These are phyloP conservation scores for Lepraria neglecta DNA, from an alignment of 495 filamentous ascomycete species.

Conservation along the genomic window DNA sequence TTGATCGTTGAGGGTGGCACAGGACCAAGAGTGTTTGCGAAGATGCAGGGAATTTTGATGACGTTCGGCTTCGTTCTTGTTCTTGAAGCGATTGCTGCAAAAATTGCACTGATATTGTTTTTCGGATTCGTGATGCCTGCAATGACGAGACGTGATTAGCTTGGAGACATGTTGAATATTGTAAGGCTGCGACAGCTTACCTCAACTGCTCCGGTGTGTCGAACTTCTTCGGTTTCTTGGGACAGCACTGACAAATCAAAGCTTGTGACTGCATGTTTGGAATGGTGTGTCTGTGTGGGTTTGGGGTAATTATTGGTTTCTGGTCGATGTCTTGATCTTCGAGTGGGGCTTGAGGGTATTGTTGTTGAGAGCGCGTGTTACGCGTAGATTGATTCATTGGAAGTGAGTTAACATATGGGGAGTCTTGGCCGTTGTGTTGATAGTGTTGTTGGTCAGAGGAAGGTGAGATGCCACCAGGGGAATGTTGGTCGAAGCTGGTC, in stretches of 20 bases:
- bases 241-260: slow-evolving; percentile 93
- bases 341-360: slow-evolving; percentile 39
- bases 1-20: slow-evolving; percentile 67
- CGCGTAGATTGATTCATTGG: slow-evolving; percentile 58
- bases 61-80: slow-evolving; percentile 97
- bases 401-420: slow-evolving; percentile 54
- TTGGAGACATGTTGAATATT: neutral
- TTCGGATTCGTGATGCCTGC: slow-evolving; percentile 76
- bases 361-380: slow-evolving; percentile 42
- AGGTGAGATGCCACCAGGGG: slow-evolving; percentile 67
- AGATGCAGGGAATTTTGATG: slow-evolving; percentile 97
- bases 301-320: slow-evolving; percentile 25
- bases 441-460: slow-evolving; percentile 44
- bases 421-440: slow-evolving; percentile 42
- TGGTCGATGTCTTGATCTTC: slow-evolving; percentile 36
- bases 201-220: slow-evolving; percentile 77
- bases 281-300: slow-evolving; percentile 26
- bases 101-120: slow-evolving; percentile 93
- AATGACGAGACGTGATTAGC: slow-evolving; percentile 16
- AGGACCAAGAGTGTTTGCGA: slow-evolving; percentile 95
- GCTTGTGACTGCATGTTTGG: slow-evolving; percentile 41
- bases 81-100: slow-evolving; percentile 95
- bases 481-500: slow-evolving; percentile 67
- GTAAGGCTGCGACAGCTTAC: slow-evolving; percentile 47
- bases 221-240: slow-evolving; percentile 98